Conservation (phyloP, 495 filamentous ascomycete genomes). For the Neurospora tetraspora region DNA sequence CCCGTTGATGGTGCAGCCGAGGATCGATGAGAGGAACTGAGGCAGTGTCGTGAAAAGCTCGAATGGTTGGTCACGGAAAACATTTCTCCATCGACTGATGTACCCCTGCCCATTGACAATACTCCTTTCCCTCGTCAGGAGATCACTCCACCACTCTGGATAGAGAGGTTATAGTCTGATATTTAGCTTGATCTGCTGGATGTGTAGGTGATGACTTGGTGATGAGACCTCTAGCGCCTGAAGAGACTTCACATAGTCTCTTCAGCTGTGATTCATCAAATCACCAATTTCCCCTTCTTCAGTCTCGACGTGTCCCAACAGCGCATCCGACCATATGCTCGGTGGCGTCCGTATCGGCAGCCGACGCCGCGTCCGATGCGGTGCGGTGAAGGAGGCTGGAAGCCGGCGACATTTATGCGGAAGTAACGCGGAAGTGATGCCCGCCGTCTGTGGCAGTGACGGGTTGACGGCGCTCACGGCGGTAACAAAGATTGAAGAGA, state of each 20-base stretch:
- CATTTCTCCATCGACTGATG: not conserved
- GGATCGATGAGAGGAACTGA: not conserved
- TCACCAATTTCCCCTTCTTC: not conserved
- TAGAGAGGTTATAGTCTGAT: not conserved
- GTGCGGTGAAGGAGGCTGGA: not conserved
- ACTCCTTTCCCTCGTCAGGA: not conserved
- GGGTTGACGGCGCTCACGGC: not conserved
- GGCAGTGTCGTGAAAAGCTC: not conserved
- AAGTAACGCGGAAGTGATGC: not conserved
- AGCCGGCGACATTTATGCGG: not conserved
- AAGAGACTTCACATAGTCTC: not conserved
- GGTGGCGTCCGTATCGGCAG: not conserved
- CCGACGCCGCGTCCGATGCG: not conserved
- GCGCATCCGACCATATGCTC: not conserved
- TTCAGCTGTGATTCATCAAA: not conserved
- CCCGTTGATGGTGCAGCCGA: not conserved
- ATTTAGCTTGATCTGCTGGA: not conserved
- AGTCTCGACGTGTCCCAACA: not conserved
- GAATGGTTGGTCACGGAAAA: not conserved
- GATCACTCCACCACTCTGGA: not conserved
- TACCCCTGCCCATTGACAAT: not conserved
- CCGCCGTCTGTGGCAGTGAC: not conserved
- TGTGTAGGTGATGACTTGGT: not conserved
- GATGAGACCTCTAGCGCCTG: not conserved
- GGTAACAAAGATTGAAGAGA: not conserved